These are phyloP conservation scores for Deuterostichococcus epilithicus DNA, from an alignment of 139 green algal species.

Conservation along the genomic window DNA sequence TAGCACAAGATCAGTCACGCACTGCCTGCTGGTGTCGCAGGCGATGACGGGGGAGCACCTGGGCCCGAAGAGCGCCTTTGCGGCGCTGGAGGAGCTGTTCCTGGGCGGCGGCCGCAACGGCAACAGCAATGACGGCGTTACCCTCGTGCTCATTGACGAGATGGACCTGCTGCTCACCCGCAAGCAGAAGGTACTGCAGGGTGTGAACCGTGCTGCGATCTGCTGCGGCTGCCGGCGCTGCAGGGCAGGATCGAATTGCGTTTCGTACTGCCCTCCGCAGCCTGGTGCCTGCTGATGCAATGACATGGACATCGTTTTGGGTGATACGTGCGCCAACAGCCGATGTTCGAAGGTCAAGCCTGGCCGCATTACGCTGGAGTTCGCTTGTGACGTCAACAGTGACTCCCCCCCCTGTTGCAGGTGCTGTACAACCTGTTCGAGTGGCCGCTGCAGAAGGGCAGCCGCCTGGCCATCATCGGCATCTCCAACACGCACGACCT, in stretches of 20 bases:
- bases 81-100: slow-evolving; percentile 71
- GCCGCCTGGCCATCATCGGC: slow-evolving; percentile 80
- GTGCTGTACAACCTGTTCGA: slow-evolving; percentile 99
- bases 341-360: too few relatives aligned
- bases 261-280: too few relatives aligned
- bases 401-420: slow-evolving; percentile 20
- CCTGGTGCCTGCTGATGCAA: too few relatives aligned
- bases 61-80: slow-evolving; percentile 47
- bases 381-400: not conserved
- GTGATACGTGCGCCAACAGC: too few relatives aligned
- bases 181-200: slow-evolving; percentile 59
- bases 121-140: slow-evolving; percentile 26
- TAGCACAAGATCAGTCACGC: not conserved
- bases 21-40: slow-evolving; percentile 21
- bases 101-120: slow-evolving; percentile 17
- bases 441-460: slow-evolving; percentile 70
- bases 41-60: slow-evolving; percentile 70
- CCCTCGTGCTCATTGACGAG: slow-evolving; percentile 90
- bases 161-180: slow-evolving; percentile 93
- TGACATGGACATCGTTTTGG: too few relatives aligned
- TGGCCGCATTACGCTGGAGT: too few relatives aligned
- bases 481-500: slow-evolving; percentile 99
- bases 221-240: too few relatives aligned
- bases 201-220: not conserved
- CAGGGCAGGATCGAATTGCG: too few relatives aligned